A percentile compares a stretch with the other conserved stretches of the same genome.
Evolutionary conservation across 1,284 basidiomycete species (phyloP).

Genomic region (Ganoderma resinaceum): DNA sequence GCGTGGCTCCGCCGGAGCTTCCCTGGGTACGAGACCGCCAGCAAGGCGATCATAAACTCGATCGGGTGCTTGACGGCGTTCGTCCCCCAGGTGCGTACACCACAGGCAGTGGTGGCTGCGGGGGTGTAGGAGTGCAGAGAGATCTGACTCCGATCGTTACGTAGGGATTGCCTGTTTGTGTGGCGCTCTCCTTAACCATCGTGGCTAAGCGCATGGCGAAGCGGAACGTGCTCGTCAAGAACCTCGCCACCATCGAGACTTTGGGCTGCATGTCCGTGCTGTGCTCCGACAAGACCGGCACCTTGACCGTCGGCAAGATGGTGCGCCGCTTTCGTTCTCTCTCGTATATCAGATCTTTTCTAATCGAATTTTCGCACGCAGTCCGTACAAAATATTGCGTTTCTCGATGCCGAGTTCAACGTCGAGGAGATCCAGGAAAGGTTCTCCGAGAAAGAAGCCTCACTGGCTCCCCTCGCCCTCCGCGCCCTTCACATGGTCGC

Average conservation of each 20-base stretch:
- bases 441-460: slow-evolving; percentile 26
- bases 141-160: not conserved
- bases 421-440: slow-evolving; percentile 38
- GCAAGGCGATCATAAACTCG: slow-evolving; percentile 51
- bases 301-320: slow-evolving; percentile 38
- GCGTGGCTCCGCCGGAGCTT: slow-evolving; percentile 51
- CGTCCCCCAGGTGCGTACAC: slow-evolving; percentile 52
- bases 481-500: slow-evolving; percentile 52
- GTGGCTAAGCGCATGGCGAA: slow-evolving; percentile 59
- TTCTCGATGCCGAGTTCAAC: slow-evolving; percentile 46
- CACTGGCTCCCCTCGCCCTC: slow-evolving; percentile 32
- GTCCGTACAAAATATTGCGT: slow-evolving; percentile 51
- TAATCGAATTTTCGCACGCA: slow-evolving; percentile 15
- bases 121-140: too few species aligned
- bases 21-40: slow-evolving; percentile 47
- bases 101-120: too few species aligned
- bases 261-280: slow-evolving; percentile 63
- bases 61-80: slow-evolving; percentile 58
- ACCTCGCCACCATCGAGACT: slow-evolving; percentile 65
- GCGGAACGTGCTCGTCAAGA: slow-evolving; percentile 63
- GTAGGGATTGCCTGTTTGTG: slow-evolving; percentile 56
- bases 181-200: slow-evolving; percentile 58
- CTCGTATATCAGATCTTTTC: not conserved
- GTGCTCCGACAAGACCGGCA: slow-evolving; percentile 39
- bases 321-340: slow-evolving; percentile 11